Evolutionary conservation across 1,139 yeast genomes (phyloP).

Genomic region (Pichia inconspicua): DNA sequence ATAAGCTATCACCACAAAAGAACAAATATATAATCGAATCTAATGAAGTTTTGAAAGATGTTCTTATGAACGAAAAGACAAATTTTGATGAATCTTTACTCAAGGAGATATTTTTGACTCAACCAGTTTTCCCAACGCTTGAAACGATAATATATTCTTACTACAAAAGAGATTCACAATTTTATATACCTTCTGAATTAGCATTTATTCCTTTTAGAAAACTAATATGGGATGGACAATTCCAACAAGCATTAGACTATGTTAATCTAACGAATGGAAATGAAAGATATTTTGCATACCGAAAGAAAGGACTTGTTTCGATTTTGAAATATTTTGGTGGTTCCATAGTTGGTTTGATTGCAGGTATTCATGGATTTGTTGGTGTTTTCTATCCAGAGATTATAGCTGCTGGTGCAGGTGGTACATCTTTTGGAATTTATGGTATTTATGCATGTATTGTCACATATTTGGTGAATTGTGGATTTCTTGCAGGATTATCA

Average conservation of each 20-base stretch:
- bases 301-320: conserved; percentile 22
- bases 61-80: conserved; percentile 6
- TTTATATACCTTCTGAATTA: conserved; percentile 34
- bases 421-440: conserved; percentile 32
- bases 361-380: conserved; percentile 29
- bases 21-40: conserved; percentile 17
- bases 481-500: conserved; percentile 53
- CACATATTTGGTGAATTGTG: conserved; percentile 56
- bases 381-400: conserved; percentile 30
- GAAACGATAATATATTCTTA: conserved; percentile 19
- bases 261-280: conserved; percentile 60
- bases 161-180: conserved; percentile 32
- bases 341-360: conserved; percentile 29
- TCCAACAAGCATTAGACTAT: conserved; percentile 47
- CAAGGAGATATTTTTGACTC: conserved; percentile 9
- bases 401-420: conserved; percentile 26
- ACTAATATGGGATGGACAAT: conserved; percentile 52
- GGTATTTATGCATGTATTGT: conserved; percentile 52
- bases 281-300: conserved; percentile 36
- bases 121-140: conserved; percentile 17
- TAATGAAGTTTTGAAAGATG: conserved; percentile 14
- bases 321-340: conserved; percentile 30
- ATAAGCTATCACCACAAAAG: conserved; percentile 16
- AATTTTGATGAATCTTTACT: conserved; percentile 11
- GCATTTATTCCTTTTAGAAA: conserved; percentile 59